These are phyloP conservation scores for Fusarium agapanthi DNA, from an alignment of 2,329 filamentous ascomycete species.

Conservation along the genomic window DNA sequence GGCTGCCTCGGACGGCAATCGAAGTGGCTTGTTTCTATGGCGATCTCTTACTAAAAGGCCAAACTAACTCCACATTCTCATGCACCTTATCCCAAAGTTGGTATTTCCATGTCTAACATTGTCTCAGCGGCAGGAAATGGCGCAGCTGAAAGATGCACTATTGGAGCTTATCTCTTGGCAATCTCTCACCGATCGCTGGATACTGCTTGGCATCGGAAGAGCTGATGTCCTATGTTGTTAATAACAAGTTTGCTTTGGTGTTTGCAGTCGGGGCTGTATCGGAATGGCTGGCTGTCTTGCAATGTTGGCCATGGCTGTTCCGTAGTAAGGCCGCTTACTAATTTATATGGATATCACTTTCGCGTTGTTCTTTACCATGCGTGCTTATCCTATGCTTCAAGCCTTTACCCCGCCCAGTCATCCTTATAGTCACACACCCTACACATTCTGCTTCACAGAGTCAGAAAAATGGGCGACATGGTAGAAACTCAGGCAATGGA, in stretches of 20 bases:
- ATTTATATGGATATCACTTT: not conserved
- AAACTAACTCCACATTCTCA: not conserved
- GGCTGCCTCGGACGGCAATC: not conserved
- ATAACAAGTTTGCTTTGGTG: not conserved
- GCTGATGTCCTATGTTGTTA: rapidly evolving
- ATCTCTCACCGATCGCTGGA: not conserved
- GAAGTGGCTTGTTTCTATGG: not conserved
- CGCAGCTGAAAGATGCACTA: not conserved
- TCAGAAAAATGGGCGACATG: not conserved
- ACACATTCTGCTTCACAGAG: rapidly evolving
- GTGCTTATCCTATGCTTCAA: not conserved
- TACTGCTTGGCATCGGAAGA: not conserved
- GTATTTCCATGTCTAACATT: not conserved
- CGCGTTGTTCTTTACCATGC: not conserved
- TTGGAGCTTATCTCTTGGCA: not conserved
- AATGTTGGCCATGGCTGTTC: not conserved
- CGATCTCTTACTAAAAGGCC: not conserved
- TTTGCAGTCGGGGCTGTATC: not conserved
- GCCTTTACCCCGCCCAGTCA: not conserved
- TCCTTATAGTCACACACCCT: too few species aligned
- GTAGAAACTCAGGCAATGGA: rapidly evolving
- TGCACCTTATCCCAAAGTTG: not conserved
- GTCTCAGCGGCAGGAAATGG: not conserved
- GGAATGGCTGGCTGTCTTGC: not conserved
- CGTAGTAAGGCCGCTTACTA: not conserved